phyloP scores from a whole-genome alignment of 164 flowering plant genomes.

The Brasenia schreberi region DNA sequence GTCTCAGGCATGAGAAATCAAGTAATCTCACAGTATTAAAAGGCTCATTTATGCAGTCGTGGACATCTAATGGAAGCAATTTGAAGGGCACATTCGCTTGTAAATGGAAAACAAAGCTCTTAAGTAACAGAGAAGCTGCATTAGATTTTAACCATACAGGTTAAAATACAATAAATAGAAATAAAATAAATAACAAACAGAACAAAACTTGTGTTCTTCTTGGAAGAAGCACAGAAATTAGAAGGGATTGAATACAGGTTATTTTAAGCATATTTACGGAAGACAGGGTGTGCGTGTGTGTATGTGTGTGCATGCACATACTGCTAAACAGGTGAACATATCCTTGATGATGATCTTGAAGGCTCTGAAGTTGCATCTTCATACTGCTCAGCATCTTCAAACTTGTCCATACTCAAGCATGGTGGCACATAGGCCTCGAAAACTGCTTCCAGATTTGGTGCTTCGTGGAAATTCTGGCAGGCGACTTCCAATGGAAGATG shows the following conservation, averaged over 20 bases:
- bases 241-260: neutral
- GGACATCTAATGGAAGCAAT: too few species aligned
- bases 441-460: slow-evolving; percentile 48
- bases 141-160: too few species aligned
- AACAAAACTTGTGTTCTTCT: neutral
- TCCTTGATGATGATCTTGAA: neutral
- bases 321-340: neutral
- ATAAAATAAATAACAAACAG: too few species aligned
- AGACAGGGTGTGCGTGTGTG: too few species aligned
- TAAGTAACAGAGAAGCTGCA: too few species aligned
- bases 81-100: too few species aligned
- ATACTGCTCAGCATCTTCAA: slow-evolving; percentile 24
- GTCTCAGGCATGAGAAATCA: too few species aligned
- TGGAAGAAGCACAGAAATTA: neutral
- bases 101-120: too few species aligned
- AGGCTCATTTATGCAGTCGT: too few species aligned
- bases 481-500: slow-evolving; percentile 62
- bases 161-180: too few species aligned
- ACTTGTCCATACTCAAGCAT: slow-evolving; percentile 53
- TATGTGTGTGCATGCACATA: too few species aligned
- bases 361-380: neutral
- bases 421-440: slow-evolving; percentile 57
- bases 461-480: slow-evolving; percentile 29
- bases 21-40: too few species aligned
- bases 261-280: neutral